Conservation (phyloP, 2,329 filamentous ascomycete species). For the Septoria linicola region DNA sequence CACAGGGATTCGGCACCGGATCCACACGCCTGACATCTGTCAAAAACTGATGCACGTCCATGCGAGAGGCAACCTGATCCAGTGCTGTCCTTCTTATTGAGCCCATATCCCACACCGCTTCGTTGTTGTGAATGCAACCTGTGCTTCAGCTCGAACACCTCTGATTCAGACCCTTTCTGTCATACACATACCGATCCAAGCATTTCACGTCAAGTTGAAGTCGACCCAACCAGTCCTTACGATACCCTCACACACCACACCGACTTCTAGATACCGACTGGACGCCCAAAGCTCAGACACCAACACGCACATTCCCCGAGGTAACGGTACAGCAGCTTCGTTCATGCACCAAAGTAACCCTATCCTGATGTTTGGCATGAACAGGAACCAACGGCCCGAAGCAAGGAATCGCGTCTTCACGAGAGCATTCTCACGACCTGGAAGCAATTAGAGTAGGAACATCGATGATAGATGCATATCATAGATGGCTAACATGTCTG, state of each 20-base stretch:
- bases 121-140: neutral
- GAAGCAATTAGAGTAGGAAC: neutral
- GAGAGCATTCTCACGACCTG: neutral
- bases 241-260: conserved; percentile 10
- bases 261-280: conserved; percentile 7
- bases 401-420: neutral
- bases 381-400: neutral
- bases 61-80: conserved; percentile 12
- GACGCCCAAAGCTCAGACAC: conserved; percentile 2
- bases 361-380: neutral
- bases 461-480: neutral
- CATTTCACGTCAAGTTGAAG: neutral
- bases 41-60: conserved; percentile 14
- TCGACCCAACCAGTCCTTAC: conserved; percentile 17
- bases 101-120: conserved; percentile 12
- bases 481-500: neutral
- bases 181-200: conserved; percentile 9
- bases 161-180: conserved; percentile 7
- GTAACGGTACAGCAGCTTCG: conserved; percentile 12
- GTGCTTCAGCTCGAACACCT: neutral
- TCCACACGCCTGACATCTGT: conserved; percentile 21
- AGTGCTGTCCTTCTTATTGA: conserved; percentile 17
- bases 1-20: conserved; percentile 11
- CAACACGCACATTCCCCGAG: neutral
- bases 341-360: conserved; percentile 13